Base-by-base conservation (phyloP, 345 rosid genomes). In the Salix udensis region DNA sequence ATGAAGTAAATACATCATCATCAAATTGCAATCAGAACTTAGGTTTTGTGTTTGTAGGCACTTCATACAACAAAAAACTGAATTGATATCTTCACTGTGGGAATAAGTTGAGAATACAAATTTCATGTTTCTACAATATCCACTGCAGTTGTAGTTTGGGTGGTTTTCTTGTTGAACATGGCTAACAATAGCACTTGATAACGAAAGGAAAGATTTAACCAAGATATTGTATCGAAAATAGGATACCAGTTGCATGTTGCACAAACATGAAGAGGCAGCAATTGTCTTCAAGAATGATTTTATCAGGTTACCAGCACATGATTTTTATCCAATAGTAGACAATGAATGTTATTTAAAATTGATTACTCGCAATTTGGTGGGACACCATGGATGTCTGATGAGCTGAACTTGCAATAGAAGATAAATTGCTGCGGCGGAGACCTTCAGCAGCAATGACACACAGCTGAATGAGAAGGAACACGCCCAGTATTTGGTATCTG, bases 401-500 rank as follows among this genome's bases (percentile, higher is more conserved):
- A 83, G 86, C 85, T 71, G 99, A 88, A 86, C 87, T 91, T 50
- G 98, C 82, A 81, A 93, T 90, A 77, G 99, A 91, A 36, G 96
- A 88, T 44, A 96, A 79, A 84, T 91, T 93, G 87, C 91, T 90
- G 71, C 94, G 87, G 23, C 97, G 89, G 55, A 96, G 83, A 66
- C 89, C 89, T 79, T 96, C 98, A 77, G 96, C 91, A 75, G 97
- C 97, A 85, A 93, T 87, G 79, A 93, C 81, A 80, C 97, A 96
- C 70, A 96, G 87, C 84, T 93, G 99, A 84, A 96, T 86, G 78
- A 96, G 84, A 77, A 93, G 97, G 84, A 96, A 96, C 30, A 93
- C 84, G 37, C 99, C 99, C 46, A 96, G 85, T 77, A 92, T 90
- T 81, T 96, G 98, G 84, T 96, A 93, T 83, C 98, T 93, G 90